Evolutionary conservation across 495 filamentous ascomycete genomes (phyloP).

Genomic region (Podospora pseudopauciseta): DNA sequence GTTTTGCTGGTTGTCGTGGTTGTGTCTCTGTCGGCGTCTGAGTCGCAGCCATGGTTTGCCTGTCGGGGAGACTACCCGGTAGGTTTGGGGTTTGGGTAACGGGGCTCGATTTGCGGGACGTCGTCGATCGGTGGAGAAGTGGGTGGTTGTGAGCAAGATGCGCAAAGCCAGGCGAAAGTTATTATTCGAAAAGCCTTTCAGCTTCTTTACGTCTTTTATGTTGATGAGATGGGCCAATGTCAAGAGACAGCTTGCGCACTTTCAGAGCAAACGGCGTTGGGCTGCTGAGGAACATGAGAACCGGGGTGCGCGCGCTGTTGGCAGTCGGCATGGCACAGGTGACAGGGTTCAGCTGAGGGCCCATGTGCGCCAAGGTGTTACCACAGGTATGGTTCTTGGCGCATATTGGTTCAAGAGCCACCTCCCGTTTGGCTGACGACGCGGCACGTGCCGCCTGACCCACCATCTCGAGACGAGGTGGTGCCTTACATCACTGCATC

Average conservation of each 20-base stretch:
- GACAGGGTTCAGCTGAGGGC: background rate
- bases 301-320: background rate
- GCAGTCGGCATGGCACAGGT: background rate
- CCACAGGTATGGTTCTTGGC: background rate
- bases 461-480: background rate
- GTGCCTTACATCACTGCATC: background rate
- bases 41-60: background rate
- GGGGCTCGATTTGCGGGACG: background rate
- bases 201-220: too few species aligned
- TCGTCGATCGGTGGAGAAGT: background rate
- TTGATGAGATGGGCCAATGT: too few species aligned
- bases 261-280: background rate
- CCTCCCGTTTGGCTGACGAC: background rate
- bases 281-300: too few species aligned
- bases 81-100: background rate
- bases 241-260: too few species aligned
- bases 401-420: background rate
- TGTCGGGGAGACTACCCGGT: background rate
- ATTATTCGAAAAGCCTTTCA: too few species aligned
- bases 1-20: background rate
- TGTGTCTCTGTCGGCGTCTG: background rate
- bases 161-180: too few species aligned
- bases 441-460: background rate
- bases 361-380: background rate
- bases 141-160: too few species aligned